phyloP scores from a whole-genome alignment of 164 flowering plant genomes.

The Macadamia integrifolia region DNA sequence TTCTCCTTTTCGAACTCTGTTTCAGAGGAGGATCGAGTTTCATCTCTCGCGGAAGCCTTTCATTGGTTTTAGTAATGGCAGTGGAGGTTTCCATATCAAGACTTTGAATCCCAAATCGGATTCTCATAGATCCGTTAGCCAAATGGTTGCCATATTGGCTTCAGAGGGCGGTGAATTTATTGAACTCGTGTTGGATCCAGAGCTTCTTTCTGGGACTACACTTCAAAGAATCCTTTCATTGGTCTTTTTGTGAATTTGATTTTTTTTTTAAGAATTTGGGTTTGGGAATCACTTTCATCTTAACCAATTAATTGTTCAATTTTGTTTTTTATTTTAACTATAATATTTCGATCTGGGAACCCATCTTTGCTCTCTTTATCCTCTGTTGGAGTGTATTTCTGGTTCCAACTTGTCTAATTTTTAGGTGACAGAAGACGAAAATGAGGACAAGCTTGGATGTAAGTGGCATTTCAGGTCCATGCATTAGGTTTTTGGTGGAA shows the following conservation, averaged over 20 bases:
- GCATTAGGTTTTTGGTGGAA: too few relatives aligned
- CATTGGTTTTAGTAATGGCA: constrained; percentile 20
- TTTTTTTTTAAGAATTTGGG: not conserved
- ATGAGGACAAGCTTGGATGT: too few relatives aligned
- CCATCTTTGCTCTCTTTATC: too few relatives aligned
- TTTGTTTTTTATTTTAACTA: too few relatives aligned
- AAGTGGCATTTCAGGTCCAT: too few relatives aligned
- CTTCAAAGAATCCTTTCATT: constrained; percentile 41
- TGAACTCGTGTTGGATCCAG: constrained; percentile 41
- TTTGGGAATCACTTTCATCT: not conserved
- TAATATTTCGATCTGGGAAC: too few relatives aligned
- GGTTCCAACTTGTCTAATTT: too few relatives aligned
- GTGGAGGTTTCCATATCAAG: constrained; percentile 34
- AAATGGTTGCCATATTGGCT: not conserved
- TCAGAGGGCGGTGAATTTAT: constrained; percentile 21
- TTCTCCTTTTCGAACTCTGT: constrained; percentile 9
- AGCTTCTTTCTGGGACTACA: constrained; percentile 51
- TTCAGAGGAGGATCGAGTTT: constrained; percentile 49
- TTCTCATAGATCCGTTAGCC: constrained; percentile 2
- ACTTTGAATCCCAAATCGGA: constrained; percentile 53
- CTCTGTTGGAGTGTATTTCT: too few relatives aligned
- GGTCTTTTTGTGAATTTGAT: too few relatives aligned
- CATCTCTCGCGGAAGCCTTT: constrained; percentile 47
- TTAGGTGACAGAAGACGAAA: too few relatives aligned
- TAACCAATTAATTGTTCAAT: not conserved